A percentile compares a stretch with the other conserved stretches of the same genome.
These are phyloP conservation scores for Mallotus japonicus DNA, from an alignment of 441 rosid species.

Conservation along the genomic window DNA sequence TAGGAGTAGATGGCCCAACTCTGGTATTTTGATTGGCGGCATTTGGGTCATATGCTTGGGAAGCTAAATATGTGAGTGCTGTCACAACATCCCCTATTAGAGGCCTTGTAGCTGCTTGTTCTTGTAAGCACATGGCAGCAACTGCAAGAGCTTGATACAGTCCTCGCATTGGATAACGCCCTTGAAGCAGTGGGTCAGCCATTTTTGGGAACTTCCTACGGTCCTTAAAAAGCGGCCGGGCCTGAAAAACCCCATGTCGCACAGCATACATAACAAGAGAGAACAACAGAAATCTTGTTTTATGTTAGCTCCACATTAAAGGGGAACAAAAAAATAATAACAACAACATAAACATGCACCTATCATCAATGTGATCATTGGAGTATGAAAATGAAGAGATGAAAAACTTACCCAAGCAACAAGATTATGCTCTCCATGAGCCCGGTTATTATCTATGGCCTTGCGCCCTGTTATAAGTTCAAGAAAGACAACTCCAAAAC, in stretches of 20 bases:
- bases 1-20: constrained; percentile 62
- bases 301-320: constrained; percentile 13
- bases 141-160: constrained; percentile 97
- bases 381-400: neutral
- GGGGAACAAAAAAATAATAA: neutral
- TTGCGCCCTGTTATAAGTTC: constrained; percentile 97
- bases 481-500: constrained; percentile 97
- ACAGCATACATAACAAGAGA: constrained; percentile 19
- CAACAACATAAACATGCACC: neutral
- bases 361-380: neutral
- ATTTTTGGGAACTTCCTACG: constrained; percentile 94
- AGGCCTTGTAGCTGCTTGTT: constrained; percentile 97
- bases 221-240: constrained; percentile 94
- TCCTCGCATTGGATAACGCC: constrained; percentile 92
- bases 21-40: constrained; percentile 59
- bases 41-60: constrained; percentile 82
- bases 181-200: constrained; percentile 94
- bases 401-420: constrained; percentile 84
- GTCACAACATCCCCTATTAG: constrained; percentile 95
- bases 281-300: constrained; percentile 19
- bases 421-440: constrained; percentile 89
- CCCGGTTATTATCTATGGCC: constrained; percentile 82
- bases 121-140: constrained; percentile 98
- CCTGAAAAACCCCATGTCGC: constrained; percentile 45
- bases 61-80: constrained; percentile 89